Percentiles rank a stretch among this genome's conserved stretches.
Conservation (phyloP, 2,329 filamentous ascomycete genomes). For the Fusarium temperatum region DNA sequence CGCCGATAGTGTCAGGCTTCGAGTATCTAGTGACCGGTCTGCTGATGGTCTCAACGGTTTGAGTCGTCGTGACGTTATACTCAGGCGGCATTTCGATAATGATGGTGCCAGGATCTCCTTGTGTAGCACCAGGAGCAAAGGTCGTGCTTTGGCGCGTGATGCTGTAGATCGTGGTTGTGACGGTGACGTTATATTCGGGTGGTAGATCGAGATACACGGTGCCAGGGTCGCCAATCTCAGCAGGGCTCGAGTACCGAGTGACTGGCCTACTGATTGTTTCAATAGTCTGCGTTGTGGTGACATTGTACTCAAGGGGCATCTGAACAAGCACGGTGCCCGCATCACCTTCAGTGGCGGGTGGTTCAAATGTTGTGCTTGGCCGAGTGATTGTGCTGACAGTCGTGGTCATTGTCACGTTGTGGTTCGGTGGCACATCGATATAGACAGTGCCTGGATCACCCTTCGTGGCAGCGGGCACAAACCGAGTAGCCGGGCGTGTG, state of each 20-base stretch:
- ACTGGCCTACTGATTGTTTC: slow-evolving; percentile 5
- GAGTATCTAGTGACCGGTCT: slow-evolving; percentile 3
- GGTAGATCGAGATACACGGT: slow-evolving; percentile 16
- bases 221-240: slow-evolving; percentile 10
- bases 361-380: slow-evolving; percentile 15
- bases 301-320: slow-evolving; percentile 16
- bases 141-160: slow-evolving; percentile 5
- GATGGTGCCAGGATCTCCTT: slow-evolving; percentile 17
- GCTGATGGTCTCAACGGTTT: slow-evolving; percentile 8
- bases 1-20: not conserved
- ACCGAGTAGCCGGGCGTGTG: slow-evolving; percentile 10
- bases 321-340: slow-evolving; percentile 14
- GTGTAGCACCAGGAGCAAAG: slow-evolving; percentile 1
- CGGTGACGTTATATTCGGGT: slow-evolving; percentile 21
- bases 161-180: slow-evolving; percentile 2
- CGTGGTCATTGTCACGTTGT: slow-evolving; percentile 19
- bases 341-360: slow-evolving; percentile 14
- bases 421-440: slow-evolving; percentile 17
- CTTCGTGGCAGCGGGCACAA: not conserved
- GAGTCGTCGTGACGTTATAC: slow-evolving; percentile 12
- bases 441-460: slow-evolving; percentile 20
- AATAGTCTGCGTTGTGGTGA: slow-evolving; percentile 13
- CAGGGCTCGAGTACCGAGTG: slow-evolving; percentile 8
- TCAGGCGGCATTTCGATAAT: slow-evolving; percentile 12
- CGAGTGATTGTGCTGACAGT: slow-evolving; percentile 20